Conservation (phyloP, 306 rosid species). For the Cucumis melo region DNA sequence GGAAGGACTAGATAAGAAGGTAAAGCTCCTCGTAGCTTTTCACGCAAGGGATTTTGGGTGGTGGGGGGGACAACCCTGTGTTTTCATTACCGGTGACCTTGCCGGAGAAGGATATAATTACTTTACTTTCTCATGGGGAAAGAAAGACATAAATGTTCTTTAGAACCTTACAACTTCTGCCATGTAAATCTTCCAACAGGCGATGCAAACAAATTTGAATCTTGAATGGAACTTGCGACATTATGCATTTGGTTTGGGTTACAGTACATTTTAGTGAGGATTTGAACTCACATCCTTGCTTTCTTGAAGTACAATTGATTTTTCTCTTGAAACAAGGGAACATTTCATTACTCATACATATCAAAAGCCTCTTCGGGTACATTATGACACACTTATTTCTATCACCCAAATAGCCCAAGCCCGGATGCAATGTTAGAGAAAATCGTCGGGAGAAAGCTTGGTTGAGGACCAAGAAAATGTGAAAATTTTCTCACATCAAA, state of each 20-base stretch:
- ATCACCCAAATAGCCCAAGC: no score
- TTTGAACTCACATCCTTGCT: background rate
- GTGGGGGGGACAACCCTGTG: constrained; percentile 56
- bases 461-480: no score
- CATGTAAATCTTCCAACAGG: constrained; percentile 40
- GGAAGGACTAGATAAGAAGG: constrained; percentile 25
- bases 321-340: no score
- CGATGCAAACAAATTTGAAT: constrained; percentile 4
- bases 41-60: constrained; percentile 44
- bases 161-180: constrained; percentile 61
- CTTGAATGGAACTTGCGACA: background rate
- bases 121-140: constrained; percentile 43
- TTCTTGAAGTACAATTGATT: no score
- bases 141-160: constrained; percentile 42
- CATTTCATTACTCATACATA: no score
- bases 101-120: constrained; percentile 45
- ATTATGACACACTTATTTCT: no score
- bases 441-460: no score
- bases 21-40: constrained; percentile 50
- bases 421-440: no score
- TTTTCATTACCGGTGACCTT: constrained; percentile 50
- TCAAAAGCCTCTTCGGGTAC: no score
- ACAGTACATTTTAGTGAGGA: background rate
- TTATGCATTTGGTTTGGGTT: no score
- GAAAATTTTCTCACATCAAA: no score